Base-by-base conservation (phyloP, 768 basidiomycete species). In the Scleroderma citrinum region DNA sequence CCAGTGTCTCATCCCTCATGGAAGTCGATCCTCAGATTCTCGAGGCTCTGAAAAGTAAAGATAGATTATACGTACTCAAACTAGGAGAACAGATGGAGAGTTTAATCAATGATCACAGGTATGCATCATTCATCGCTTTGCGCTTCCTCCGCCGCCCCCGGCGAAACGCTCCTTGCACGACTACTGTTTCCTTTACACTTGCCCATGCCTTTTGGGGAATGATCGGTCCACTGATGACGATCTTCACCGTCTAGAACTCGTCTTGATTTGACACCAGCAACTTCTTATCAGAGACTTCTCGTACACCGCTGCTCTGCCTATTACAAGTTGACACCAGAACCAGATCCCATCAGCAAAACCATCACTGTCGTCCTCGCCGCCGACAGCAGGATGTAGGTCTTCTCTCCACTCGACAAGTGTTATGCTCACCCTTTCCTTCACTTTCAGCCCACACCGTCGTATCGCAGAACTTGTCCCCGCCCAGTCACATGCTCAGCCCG, bases 11-110 rank as follows among this genome's bases (percentile, higher is more conserved):
- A 48, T 39, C 52, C 37, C 53, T 59, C 49, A 21, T 50, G 17
- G 87, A 87, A 52, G 78, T 82, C 55, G 89, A 92, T 72, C 75
- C 80, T 10, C 83, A 85, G 66, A 89, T 92, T 58, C 60, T 92
- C 59, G 89, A 92, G 65, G 90, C 91, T 19, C 84, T 92, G 55
- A 81, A 75, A 67, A 84, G 83, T 76, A 92, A 92, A 71, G 90
- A 92, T 67, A 77, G 90, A 62, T 75, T 92, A 53, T 92, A 83
- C 66, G 88, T 92, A 41, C 71, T 92, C 59, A 91, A 87, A 73
- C 77, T 92, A n/a, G 90, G 87, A 50, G 91, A 92, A 71, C 75
- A 72, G 56, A 87, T 92, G 80, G 90, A 92, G 70, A 68, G 70
- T 44, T 75, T 92, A 62, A 87, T 92, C 59, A 76, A 69, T 51